Conservation (phyloP, 1,139 yeast species). For the Suhomyces anneliseae region DNA sequence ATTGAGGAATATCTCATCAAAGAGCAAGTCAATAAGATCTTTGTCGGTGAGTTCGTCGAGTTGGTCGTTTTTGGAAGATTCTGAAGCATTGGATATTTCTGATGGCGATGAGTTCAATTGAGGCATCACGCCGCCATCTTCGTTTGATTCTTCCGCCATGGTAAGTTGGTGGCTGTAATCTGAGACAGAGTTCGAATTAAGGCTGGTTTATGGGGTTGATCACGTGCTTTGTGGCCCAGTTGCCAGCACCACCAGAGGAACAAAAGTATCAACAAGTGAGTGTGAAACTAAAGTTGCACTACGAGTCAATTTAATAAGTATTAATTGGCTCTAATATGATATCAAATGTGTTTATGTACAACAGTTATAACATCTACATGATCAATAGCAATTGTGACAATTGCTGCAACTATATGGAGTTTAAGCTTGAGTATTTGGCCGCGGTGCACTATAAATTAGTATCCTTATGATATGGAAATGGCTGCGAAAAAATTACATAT, state of each 20-base stretch:
- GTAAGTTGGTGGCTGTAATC: background rate
- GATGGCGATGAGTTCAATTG: background rate
- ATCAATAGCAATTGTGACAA: too few species aligned
- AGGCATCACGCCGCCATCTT: background rate
- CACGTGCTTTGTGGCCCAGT: background rate
- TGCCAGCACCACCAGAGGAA: background rate
- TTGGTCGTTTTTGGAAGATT: background rate
- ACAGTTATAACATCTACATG: too few species aligned
- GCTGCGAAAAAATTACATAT: background rate
- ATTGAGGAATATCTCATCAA: slow-evolving; percentile 27
- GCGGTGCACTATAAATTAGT: too few species aligned
- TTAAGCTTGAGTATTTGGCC: too few species aligned
- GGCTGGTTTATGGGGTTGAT: background rate
- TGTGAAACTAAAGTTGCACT: too few species aligned
- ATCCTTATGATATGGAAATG: background rate
- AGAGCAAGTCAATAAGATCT: slow-evolving; percentile 16
- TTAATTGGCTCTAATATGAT: too few species aligned
- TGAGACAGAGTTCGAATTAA: background rate
- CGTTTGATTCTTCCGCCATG: background rate
- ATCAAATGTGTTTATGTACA: too few species aligned
- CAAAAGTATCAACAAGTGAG: too few species aligned
- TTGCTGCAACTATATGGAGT: too few species aligned
- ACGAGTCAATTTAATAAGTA: too few species aligned
- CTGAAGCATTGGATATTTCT: background rate
- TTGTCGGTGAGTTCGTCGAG: slow-evolving; percentile 6